Evolutionary conservation across 352 stramenopile genomes (phyloP), one percentile per base, ranked within the genome.

Genomic region (Pythium monospermum): DNA sequence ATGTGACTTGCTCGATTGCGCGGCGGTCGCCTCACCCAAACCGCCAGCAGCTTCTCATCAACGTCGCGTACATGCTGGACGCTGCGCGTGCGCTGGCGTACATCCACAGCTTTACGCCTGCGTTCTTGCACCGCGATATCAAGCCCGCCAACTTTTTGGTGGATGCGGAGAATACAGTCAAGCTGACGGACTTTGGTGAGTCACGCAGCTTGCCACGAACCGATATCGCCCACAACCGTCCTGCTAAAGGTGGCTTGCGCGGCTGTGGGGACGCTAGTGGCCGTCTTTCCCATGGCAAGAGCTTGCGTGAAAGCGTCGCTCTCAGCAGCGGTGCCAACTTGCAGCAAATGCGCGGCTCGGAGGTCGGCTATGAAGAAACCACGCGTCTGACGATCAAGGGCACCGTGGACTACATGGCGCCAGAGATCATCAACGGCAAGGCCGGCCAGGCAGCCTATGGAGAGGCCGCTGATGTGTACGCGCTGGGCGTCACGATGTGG

Each of bases 71-170:
- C 23, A 48, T 49, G 39, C 28, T 65, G 13, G 57, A 53, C 28
- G 76, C 76, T 12, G 67, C 77, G 1, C 66, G 79, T 25, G 66
- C 74, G 10, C 66, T 87, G 0, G 75, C 75, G 1, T 89, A 89
- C 32, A 59, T 89, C 44, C 79, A 91, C 60, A 86, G 71, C 57
- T 87, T 87, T 50, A 67, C 64, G 1, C 76, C 75, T 6, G 59
- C 73, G 6, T 86, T 91, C 58, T 41, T 91, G 19, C 77, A 89
- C 31, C 76, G 77, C 5, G 76, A 90, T 49, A 86, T 90, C 50
- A 88, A 88, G 32, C 74, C 77, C 0, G 62, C 56, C 32, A 90
- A 88, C 59, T 88, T 88, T 43, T 59, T 88, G 1, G 66, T 90
- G 8, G 72, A 84, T 60, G 52, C 57, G 82, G 59, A 71, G 6